Evolutionary conservation across 441 rosid genomes (phyloP).

Genomic region (Arabidopsis hybrid): DNA sequence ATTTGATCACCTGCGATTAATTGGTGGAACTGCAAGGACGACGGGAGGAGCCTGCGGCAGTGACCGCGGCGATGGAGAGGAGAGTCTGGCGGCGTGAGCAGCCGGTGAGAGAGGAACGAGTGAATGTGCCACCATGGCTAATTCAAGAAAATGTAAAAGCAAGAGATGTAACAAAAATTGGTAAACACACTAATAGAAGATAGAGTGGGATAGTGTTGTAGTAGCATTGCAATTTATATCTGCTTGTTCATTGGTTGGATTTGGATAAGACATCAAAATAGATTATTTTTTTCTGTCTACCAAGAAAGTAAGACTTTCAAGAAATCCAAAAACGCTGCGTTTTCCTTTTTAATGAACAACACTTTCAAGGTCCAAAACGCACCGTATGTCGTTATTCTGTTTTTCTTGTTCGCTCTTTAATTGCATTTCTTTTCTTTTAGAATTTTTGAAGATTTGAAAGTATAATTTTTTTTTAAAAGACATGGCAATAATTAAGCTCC

Average conservation of each 20-base stretch:
- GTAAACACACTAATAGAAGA: conserved; percentile 39
- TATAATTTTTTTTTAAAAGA: not conserved
- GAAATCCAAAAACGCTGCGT: conserved; percentile 25
- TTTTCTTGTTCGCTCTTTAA: not conserved
- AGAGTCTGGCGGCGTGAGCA: conserved; percentile 22
- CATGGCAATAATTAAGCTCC: conserved; percentile 20
- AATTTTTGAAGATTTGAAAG: conserved; percentile 16
- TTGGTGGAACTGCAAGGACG: conserved; percentile 32
- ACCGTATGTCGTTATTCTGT: not conserved
- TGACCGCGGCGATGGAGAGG: conserved; percentile 34
- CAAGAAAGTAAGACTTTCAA: not conserved
- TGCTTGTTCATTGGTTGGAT: conserved; percentile 41
- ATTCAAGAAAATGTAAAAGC: conserved; percentile 30
- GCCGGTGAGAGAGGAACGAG: conserved; percentile 48
- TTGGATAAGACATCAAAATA: conserved; percentile 40
- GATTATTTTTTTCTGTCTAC: conserved; percentile 33
- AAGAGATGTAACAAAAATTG: conserved; percentile 22
- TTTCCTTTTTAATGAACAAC: not conserved
- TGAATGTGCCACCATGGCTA: conserved; percentile 55
- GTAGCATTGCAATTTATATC: conserved; percentile 32
- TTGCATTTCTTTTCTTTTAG: not conserved
- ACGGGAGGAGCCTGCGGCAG: conserved; percentile 34
- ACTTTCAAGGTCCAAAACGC: conserved; percentile 18
- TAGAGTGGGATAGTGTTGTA: conserved; percentile 39
- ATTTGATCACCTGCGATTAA: conserved; percentile 42